phyloP scores from a whole-genome alignment of 1,139 yeast genomes.

The Sugiyamaella paludigena region DNA sequence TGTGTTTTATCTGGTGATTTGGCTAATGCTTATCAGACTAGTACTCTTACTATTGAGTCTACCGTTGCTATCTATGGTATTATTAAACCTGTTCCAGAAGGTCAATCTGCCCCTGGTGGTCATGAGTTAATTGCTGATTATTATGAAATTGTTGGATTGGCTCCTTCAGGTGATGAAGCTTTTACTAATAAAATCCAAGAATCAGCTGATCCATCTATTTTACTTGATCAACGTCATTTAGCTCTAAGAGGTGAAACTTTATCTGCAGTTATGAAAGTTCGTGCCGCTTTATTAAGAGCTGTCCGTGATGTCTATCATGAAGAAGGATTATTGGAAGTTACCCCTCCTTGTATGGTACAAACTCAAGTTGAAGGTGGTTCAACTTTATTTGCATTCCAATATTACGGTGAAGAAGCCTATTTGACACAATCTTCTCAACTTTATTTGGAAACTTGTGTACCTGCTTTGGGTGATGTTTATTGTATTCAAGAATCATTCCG shows the following conservation, averaged over 20 bases:
- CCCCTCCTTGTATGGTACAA: constrained; percentile 99
- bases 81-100: constrained; percentile 83
- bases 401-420: constrained; percentile 96
- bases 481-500: constrained; percentile 98
- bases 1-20: constrained; percentile 85
- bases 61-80: constrained; percentile 79
- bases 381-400: constrained; percentile 86
- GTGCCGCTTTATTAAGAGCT: constrained; percentile 72
- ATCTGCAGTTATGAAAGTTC: constrained; percentile 92
- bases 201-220: constrained; percentile 86
- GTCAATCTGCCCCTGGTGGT: constrained; percentile 97
- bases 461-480: constrained; percentile 94
- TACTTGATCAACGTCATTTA: constrained; percentile 93
- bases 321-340: constrained; percentile 81
- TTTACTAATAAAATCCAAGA: constrained; percentile 93
- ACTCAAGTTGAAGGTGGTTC: constrained; percentile 99
- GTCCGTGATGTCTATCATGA: constrained; percentile 76
- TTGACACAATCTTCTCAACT: constrained; percentile 96
- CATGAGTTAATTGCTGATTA: constrained; percentile 90
- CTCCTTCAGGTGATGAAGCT: constrained; percentile 95
- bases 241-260: constrained; percentile 93
- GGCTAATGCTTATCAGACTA: constrained; percentile 85
- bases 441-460: constrained; percentile 93
- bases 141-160: constrained; percentile 84
- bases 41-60: constrained; percentile 83